phyloP scores from a whole-genome alignment of 2,329 filamentous ascomycete species.

The Calonectria pteridis region DNA sequence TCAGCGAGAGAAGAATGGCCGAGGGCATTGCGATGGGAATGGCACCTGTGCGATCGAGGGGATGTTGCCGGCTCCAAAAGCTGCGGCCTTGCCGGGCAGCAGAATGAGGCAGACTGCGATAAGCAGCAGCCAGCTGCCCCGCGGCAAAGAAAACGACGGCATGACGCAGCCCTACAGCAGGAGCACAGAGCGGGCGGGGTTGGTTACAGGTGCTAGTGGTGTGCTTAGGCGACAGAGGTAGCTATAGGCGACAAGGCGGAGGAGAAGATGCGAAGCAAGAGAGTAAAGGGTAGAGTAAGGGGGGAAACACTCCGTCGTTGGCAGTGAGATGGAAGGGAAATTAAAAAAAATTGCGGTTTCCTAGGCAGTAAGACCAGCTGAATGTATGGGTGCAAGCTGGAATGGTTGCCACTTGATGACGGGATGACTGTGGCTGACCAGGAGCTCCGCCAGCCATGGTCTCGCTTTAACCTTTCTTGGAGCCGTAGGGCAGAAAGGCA shows the following conservation, averaged over 20 bases:
- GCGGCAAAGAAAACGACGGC: constrained; percentile 61
- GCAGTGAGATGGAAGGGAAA: constrained; percentile 12
- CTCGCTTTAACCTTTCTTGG: neutral
- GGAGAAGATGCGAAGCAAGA: neutral
- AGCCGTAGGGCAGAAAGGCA: constrained; percentile 10
- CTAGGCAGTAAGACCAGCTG: constrained; percentile 21
- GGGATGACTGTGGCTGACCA: constrained; percentile 40
- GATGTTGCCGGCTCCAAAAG: constrained; percentile 79
- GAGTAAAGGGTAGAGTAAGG: constrained; percentile 4
- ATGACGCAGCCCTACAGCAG: constrained; percentile 52
- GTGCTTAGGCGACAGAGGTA: neutral
- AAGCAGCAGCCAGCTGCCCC: constrained; percentile 65
- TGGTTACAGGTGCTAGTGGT: constrained; percentile 16
- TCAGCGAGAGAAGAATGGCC: constrained; percentile 21
- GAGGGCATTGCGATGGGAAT: neutral
- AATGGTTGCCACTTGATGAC: constrained; percentile 44
- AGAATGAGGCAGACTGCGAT: constrained; percentile 64
- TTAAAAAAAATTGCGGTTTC: neutral
- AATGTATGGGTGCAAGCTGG: constrained; percentile 1
- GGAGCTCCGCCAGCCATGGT: neutral
- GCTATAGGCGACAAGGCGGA: neutral
- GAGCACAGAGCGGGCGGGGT: constrained; percentile 34
- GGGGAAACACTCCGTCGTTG: neutral
- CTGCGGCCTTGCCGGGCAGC: constrained; percentile 67
- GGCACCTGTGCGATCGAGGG: constrained; percentile 69